Percentiles rank a stretch among this genome's conserved stretches.
Conservation (phyloP, 2,329 filamentous ascomycete species). For the Colletotrichum theobromicola region DNA sequence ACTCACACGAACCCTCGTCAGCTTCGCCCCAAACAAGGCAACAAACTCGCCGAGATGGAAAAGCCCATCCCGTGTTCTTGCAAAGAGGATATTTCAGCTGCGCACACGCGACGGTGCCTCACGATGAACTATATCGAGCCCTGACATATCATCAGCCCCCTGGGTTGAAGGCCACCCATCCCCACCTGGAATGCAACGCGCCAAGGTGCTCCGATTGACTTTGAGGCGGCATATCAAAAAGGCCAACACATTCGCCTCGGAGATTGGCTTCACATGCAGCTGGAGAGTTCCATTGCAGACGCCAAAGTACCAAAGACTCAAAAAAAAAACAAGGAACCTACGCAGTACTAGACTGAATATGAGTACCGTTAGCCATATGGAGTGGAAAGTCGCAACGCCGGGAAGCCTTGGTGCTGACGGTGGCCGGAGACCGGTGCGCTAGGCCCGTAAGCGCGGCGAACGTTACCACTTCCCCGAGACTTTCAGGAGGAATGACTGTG, state of each 20-base stretch:
- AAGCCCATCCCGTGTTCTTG: background rate
- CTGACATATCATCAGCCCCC: background rate
- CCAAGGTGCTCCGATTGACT: background rate
- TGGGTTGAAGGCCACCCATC: background rate
- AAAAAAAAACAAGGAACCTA: background rate
- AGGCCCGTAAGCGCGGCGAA: background rate
- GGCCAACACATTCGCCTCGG: background rate
- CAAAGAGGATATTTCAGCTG: background rate
- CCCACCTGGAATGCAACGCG: background rate
- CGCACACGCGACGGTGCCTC: background rate
- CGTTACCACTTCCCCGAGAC: background rate
- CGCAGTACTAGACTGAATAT: background rate
- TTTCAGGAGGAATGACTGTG: background rate
- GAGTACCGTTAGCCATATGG: background rate
- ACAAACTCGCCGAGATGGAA: background rate
- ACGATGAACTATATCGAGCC: background rate
- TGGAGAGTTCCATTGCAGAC: background rate
- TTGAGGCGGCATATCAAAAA: background rate
- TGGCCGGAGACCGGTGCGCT: background rate
- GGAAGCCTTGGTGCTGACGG: background rate
- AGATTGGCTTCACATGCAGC: background rate
- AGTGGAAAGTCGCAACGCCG: background rate
- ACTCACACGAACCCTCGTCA: background rate
- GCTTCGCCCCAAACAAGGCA: background rate
- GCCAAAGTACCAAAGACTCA: background rate